Conservation (phyloP, 805 yeast species). For the Zygoascus flipseniorum region DNA sequence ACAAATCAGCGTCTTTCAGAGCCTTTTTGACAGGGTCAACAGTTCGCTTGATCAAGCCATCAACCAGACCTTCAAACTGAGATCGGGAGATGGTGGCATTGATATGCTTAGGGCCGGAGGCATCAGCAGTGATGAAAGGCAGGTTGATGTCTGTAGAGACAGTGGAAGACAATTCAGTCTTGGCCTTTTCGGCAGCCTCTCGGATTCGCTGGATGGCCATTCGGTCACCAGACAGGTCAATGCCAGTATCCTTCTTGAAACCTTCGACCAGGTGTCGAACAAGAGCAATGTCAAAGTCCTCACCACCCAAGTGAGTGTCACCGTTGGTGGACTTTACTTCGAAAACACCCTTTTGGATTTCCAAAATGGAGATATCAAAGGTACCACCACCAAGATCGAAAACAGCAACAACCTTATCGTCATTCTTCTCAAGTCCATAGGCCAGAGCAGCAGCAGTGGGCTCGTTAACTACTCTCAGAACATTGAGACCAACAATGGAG, state of each 20-base stretch:
- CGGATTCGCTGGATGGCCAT: constrained; percentile 80
- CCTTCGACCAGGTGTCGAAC: constrained; percentile 75
- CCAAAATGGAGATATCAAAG: constrained; percentile 91
- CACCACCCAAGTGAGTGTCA: constrained; percentile 91
- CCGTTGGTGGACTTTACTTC: constrained; percentile 97
- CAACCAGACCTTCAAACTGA: constrained; percentile 59
- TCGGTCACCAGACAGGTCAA: constrained; percentile 56
- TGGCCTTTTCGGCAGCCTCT: constrained; percentile 85
- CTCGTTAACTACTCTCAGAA: constrained; percentile 81
- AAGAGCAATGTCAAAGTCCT: constrained; percentile 79
- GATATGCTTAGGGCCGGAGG: constrained; percentile 72
- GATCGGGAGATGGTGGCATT: constrained; percentile 60
- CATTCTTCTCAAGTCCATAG: constrained; percentile 75
- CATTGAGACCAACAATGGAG: constrained; percentile 90
- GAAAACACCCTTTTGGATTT: constrained; percentile 95
- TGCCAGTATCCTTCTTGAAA: constrained; percentile 68
- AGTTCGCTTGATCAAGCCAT: constrained; percentile 62
- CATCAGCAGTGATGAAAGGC: constrained; percentile 84
- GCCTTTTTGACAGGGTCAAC: constrained; percentile 75
- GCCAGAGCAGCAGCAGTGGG: constrained; percentile 98
- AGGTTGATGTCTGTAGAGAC: constrained; percentile 66
- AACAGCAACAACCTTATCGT: constrained; percentile 82
- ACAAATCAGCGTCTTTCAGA: constrained; percentile 67
- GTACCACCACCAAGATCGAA: constrained; percentile 99
- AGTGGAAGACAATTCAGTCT: constrained; percentile 74